Base-by-base conservation (phyloP, 225 moss, liverwort and hornwort species). In the Antitrichia curtipendula region DNA sequence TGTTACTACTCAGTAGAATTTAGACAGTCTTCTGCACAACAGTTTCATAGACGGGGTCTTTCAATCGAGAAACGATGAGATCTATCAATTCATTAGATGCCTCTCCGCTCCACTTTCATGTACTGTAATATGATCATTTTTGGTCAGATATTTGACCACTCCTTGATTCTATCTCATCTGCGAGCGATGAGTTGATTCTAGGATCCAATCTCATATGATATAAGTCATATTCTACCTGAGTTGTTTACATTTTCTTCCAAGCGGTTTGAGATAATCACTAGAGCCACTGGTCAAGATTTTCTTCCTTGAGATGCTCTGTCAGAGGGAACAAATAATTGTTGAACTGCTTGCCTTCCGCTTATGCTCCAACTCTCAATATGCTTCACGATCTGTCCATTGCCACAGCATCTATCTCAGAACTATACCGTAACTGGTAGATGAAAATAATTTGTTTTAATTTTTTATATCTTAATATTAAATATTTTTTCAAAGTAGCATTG, bases 331-430 rank as follows among this genome's bases (percentile, higher is more conserved):
- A 97, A 97, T 49, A 97, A 47, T 81, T 97, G 97, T 47, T 89
- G 92, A 81, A 95, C 75, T 88, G 96, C 96, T 89, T 94, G 88
- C 58, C 86, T 57, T 16, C 93, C 95, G 34, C 85, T 96, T 83
- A 96, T 85, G 82, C 94, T 93, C 97, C 97, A 97, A 74, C 93
- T 95, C 90, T 97, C 97, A 66, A 94, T 89, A 77, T 97, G 97
- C 81, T 91, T 92, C 89, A 97, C 95, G 90, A 97, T 95, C 95
- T 97, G 92, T 70, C 5, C 92, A 88, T 89, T 34, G 16, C 82
- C 87, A 89, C 84, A 50, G 2, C 40, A 81, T 54, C 40, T 53
- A 29, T 74, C 16, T 57, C 32, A 53, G 28, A 83, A 70, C 68
- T 9, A 23, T 43, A n/a, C n/a, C n/a, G n/a, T n/a, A 62, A 18